Evolutionary conservation across 495 filamentous ascomycete species (phyloP).

Genomic region (Neurospora sp.): DNA sequence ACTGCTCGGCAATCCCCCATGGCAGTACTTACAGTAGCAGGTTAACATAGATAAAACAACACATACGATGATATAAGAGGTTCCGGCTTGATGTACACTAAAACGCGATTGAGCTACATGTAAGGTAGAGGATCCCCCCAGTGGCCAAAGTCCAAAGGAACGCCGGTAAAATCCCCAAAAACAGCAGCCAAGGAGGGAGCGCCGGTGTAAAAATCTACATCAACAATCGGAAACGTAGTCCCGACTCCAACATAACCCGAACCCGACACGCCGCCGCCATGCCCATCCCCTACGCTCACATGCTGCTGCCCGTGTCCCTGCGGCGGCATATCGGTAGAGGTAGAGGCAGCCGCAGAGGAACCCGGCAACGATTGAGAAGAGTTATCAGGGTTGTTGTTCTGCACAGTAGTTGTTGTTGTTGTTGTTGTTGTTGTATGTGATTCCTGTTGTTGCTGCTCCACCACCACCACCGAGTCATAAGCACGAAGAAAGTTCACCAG

Average conservation of each 20-base stretch:
- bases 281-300: neutral
- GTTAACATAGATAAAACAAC: neutral
- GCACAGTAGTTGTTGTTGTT: neutral
- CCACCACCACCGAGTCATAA: neutral
- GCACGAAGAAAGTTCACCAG: neutral
- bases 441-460: neutral
- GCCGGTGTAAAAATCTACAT: neutral
- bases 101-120: neutral
- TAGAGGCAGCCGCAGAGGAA: neutral
- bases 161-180: neutral
- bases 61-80: neutral
- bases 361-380: neutral
- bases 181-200: neutral
- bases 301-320: neutral
- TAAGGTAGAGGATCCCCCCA: neutral
- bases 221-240: neutral
- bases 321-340: neutral
- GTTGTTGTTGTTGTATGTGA: neutral
- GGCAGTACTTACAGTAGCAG: neutral
- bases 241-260: neutral
- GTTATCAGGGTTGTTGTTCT: neutral
- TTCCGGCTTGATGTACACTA: neutral
- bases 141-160: neutral
- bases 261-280: neutral
- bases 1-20: neutral